Conservation (phyloP, 2,329 filamentous ascomycete species). For the Nakataea oryzae region DNA sequence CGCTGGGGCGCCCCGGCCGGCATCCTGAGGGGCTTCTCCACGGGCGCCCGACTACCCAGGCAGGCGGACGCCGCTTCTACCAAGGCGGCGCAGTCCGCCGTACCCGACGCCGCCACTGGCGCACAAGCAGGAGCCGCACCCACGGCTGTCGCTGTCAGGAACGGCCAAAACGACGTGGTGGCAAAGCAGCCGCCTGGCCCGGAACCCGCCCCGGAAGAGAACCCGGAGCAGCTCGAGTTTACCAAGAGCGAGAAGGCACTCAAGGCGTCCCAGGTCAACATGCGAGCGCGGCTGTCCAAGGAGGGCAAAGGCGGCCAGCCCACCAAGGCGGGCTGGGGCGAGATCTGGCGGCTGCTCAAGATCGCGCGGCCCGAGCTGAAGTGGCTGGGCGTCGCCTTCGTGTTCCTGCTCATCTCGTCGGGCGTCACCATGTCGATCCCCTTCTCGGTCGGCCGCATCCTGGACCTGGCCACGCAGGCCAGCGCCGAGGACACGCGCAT, state of each 20-base stretch:
- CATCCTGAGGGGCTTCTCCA: conserved; percentile 15
- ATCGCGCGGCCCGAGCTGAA: conserved; percentile 79
- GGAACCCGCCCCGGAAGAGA: conserved; percentile 8
- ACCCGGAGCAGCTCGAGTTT: conserved; percentile 43
- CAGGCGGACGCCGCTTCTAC: conserved; percentile 7
- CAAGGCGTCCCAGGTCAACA: conserved; percentile 79
- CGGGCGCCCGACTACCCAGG: conserved; percentile 9
- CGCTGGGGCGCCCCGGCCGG: conserved; percentile 10
- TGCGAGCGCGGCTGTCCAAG: conserved; percentile 79
- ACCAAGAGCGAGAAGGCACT: conserved; percentile 72
- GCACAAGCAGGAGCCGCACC: neutral
- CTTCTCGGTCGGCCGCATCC: conserved; percentile 90
- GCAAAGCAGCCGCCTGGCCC: conserved; percentile 21
- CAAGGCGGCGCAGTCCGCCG: conserved; percentile 6
- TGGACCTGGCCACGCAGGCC: conserved; percentile 79
- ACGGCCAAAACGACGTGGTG: conserved; percentile 7
- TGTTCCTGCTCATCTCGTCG: conserved; percentile 81
- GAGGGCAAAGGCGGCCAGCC: conserved; percentile 52
- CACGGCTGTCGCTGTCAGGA: conserved; percentile 3
- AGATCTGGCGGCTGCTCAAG: conserved; percentile 79
- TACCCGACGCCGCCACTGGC: conserved; percentile 4
- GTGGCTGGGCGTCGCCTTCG: conserved; percentile 68
- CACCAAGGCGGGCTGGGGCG: conserved; percentile 52
- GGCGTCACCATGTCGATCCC: conserved; percentile 92
- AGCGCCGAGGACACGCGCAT: conserved; percentile 56